Evolutionary conservation across 441 rosid genomes (phyloP), one percentile per base, ranked within the genome.

Genomic region (Sinapis alba): DNA sequence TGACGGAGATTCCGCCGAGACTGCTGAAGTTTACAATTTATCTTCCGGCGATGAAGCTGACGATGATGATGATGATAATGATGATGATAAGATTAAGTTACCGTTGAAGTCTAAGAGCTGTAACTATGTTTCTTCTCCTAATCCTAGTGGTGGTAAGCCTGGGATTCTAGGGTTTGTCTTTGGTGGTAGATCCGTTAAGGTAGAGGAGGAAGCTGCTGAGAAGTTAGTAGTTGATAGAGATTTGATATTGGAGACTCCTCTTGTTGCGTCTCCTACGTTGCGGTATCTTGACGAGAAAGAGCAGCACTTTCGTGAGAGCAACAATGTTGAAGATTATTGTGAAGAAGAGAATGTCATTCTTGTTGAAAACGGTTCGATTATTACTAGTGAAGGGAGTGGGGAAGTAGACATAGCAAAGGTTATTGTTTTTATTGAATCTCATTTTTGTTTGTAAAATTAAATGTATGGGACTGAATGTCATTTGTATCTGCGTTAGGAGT

Each of bases 111-210:
- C 91, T 58, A 82, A 69, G 78, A 89, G 87, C 69, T 84, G 77
- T 72, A 81, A n/a, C n/a, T n/a, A n/a, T n/a, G n/a, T n/a, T n/a
- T n/a, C n/a, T n/a, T n/a, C n/a, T n/a, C n/a, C n/a, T n/a, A n/a
- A n/a, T n/a, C n/a, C n/a, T n/a, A n/a, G n/a, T n/a, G n/a, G n/a
- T n/a, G n/a, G n/a, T n/a, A 84, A 84, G 75, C 74, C 90, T 26
- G 84, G 87, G 86, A 84, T 93, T 71, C 62, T 93, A 8, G 94
- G 99, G 75, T 80, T 81, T 79, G 90, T 83, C 69, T 89, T 89
- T 80, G 96, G 98, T 53, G 84, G 83, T 78, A 83, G 86, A 72
- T 79, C 97, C 1, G 78, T 68, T 62, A 45, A 65, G 5, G 69
- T 81, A 1, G 57, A 19, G 5, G 78, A 62, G 59, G 15, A 62